phyloP scores from a whole-genome alignment of 352 stramenopile species.

The Albugo candida region DNA sequence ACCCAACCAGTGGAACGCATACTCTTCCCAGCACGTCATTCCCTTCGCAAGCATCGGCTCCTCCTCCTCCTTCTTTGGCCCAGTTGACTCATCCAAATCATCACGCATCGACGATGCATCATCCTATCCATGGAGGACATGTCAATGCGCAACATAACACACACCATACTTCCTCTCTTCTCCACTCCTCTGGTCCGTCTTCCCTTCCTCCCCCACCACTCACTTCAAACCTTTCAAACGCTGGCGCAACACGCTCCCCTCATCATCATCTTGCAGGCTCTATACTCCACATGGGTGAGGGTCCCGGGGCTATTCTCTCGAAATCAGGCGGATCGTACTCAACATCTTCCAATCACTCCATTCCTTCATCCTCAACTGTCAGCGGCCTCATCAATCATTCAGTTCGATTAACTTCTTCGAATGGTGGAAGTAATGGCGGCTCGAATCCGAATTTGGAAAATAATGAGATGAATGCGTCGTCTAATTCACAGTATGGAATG shows the following conservation, averaged over 20 bases:
- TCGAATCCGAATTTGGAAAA: not conserved
- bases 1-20: too few relatives aligned
- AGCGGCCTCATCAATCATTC: slow-evolving; percentile 30
- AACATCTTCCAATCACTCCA: slow-evolving; percentile 6
- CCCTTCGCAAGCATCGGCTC: slow-evolving; percentile 23
- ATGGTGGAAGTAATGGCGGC: not conserved
- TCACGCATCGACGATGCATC: slow-evolving; percentile 15
- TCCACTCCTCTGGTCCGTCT: slow-evolving; percentile 28
- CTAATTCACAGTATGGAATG: not conserved
- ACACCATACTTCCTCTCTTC: slow-evolving; percentile 11
- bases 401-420: slow-evolving; percentile 20
- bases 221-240: slow-evolving; percentile 23
- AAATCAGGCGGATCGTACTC: not conserved
- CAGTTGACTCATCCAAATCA: slow-evolving; percentile 35
- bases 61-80: slow-evolving; percentile 41
- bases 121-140: slow-evolving; percentile 45
- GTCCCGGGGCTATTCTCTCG: not conserved
- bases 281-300: slow-evolving; percentile 23
- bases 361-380: slow-evolving; percentile 4
- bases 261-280: slow-evolving; percentile 42
- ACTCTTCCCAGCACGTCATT: slow-evolving; percentile 3
- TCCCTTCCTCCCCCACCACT: slow-evolving; percentile 44
- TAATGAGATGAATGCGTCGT: not conserved
- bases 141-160: slow-evolving; percentile 9
- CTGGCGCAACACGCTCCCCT: slow-evolving; percentile 29